These are phyloP conservation scores for Suhomyces pyralidae DNA, from an alignment of 805 yeast species.

Conservation along the genomic window DNA sequence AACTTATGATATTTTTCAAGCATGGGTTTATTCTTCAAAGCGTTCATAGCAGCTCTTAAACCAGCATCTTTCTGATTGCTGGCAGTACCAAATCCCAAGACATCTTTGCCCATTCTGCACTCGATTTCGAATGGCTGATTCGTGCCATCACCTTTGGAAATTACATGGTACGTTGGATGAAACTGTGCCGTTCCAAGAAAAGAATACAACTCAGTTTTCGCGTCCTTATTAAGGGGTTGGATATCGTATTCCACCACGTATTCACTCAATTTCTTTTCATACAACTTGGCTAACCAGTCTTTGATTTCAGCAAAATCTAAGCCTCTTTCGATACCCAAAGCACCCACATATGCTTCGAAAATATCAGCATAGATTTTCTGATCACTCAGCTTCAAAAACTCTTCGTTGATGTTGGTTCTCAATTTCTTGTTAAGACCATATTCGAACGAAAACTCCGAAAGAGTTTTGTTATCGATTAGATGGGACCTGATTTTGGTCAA, in stretches of 20 bases:
- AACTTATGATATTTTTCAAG: slow-evolving; percentile 62
- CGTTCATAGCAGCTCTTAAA: slow-evolving; percentile 78
- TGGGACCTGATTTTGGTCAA: slow-evolving; percentile 66
- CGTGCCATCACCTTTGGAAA: slow-evolving; percentile 44
- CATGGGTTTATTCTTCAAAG: slow-evolving; percentile 53
- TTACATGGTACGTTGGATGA: slow-evolving; percentile 57
- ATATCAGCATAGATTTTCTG: slow-evolving; percentile 82
- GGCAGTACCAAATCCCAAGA: slow-evolving; percentile 72
- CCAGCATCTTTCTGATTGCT: slow-evolving; percentile 75
- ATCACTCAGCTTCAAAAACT: slow-evolving; percentile 47
- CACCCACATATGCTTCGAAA: slow-evolving; percentile 94
- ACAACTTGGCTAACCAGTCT: slow-evolving; percentile 54
- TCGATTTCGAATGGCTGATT: slow-evolving; percentile 58
- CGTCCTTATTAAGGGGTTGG: slow-evolving; percentile 53
- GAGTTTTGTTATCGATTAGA: slow-evolving; percentile 68
- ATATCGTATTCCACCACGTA: slow-evolving; percentile 32
- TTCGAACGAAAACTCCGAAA: slow-evolving; percentile 64
- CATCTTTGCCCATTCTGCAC: slow-evolving; percentile 62
- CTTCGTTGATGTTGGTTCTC: slow-evolving; percentile 47
- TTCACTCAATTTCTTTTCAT: slow-evolving; percentile 42
- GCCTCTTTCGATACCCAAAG: slow-evolving; percentile 58
- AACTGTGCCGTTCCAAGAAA: slow-evolving; percentile 71
- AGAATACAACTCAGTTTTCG: slow-evolving; percentile 76
- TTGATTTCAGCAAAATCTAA: slow-evolving; percentile 47
- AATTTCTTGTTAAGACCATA: slow-evolving; percentile 66